Evolutionary conservation across 140 eudicot genomes (phyloP).

Genomic region (Stevia rebaudiana): DNA sequence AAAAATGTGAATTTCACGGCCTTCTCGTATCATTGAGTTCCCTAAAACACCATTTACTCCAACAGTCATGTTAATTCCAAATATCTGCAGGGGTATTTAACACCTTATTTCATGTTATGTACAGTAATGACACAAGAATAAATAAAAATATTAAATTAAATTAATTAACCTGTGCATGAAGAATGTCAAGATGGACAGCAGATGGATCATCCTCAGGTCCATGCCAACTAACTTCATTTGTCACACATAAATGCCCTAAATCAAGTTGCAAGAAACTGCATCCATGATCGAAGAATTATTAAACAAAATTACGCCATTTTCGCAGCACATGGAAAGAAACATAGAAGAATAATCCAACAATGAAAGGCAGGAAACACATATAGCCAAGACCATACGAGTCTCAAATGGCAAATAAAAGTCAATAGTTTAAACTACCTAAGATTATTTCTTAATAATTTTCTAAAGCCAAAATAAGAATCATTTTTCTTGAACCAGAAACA

Average conservation of each 20-base stretch:
- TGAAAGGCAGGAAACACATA: no score
- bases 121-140: not conserved
- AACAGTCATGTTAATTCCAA: slow-evolving; percentile 86
- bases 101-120: slow-evolving; percentile 15
- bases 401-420: not conserved
- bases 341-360: slow-evolving; percentile 8
- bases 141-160: not conserved
- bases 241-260: slow-evolving; percentile 70
- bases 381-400: no score
- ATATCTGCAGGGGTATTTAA: slow-evolving; percentile 45
- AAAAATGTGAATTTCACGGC: slow-evolving; percentile 65
- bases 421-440: not conserved
- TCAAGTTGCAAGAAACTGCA: slow-evolving; percentile 96
- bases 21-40: slow-evolving; percentile 89
- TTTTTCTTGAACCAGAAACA: not conserved
- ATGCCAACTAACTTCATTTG: slow-evolving; percentile 80
- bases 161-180: slow-evolving; percentile 71
- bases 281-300: slow-evolving; percentile 8
- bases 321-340: slow-evolving; percentile 3
- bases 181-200: slow-evolving; percentile 96
- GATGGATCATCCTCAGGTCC: slow-evolving; percentile 86
- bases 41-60: slow-evolving; percentile 81
- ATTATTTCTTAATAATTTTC: not conserved
- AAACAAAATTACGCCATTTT: slow-evolving; percentile 12
- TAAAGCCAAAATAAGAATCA: not conserved